These are phyloP conservation scores for Trichoderma asperellum DNA, from an alignment of 2,329 filamentous ascomycete species.

Conservation along the genomic window DNA sequence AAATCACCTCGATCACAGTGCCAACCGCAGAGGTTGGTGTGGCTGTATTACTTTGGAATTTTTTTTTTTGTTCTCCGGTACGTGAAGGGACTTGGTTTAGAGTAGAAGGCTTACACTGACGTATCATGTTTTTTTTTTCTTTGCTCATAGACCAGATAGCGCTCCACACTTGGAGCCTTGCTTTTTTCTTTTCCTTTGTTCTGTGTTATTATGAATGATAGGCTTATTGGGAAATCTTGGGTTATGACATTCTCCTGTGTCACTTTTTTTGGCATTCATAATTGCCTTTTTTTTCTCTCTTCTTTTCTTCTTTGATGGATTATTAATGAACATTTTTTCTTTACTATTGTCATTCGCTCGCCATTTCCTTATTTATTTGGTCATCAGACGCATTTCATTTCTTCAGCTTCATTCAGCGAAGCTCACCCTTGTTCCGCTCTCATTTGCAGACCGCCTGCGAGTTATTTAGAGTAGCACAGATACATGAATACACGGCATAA, in stretches of 20 bases:
- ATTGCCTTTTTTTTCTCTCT: not conserved
- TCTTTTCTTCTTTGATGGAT: not conserved
- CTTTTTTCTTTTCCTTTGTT: not conserved
- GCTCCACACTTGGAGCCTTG: not conserved
- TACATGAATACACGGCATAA: not conserved
- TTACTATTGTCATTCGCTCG: not conserved
- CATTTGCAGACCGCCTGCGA: not conserved
- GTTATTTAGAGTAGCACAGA: not conserved
- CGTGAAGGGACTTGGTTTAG: not conserved
- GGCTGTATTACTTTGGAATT: conserved; percentile 13
- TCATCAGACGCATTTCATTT: not conserved
- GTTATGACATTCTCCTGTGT: conserved; percentile 4
- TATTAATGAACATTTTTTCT: not conserved
- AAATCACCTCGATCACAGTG: not conserved
- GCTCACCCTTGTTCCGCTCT: not conserved
- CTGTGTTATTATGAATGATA: not conserved
- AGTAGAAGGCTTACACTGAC: conserved; percentile 12
- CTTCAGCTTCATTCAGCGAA: not conserved
- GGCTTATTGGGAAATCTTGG: not conserved
- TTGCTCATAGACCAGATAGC: conserved; percentile 8
- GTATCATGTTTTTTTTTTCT: not conserved
- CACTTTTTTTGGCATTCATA: not conserved
- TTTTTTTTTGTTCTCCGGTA: not conserved
- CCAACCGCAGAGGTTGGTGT: not conserved
- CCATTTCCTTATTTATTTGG: not conserved